Conservation (phyloP, 2,329 filamentous ascomycete genomes). For the Fonsecaea pugnacius region DNA sequence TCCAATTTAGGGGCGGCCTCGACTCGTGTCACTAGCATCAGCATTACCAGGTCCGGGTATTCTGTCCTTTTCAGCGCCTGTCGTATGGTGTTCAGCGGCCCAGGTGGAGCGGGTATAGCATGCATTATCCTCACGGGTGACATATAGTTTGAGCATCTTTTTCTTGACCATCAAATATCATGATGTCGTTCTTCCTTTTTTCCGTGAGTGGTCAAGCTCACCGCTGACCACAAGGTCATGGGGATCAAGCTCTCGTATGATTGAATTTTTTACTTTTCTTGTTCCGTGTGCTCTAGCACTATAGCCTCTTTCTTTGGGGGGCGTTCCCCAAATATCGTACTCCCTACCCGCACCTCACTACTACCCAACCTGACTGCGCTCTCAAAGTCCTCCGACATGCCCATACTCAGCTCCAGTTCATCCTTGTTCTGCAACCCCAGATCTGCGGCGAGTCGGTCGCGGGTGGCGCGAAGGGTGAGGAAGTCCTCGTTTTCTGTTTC, state of each 20-base stretch:
- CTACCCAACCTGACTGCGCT: conserved; percentile 82
- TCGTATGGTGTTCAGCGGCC: background rate
- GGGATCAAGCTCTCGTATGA: background rate
- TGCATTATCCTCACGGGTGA: conserved; percentile 6
- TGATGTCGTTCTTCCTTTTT: background rate
- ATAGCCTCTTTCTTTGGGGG: conserved; percentile 79
- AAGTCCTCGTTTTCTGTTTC: conserved; percentile 95
- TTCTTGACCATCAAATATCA: conserved; percentile 1
- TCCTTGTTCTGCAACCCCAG: conserved; percentile 55
- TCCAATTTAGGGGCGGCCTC: background rate
- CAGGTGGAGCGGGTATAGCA: background rate
- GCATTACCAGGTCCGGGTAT: background rate
- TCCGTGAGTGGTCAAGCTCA: background rate
- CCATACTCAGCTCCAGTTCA: conserved; percentile 91
- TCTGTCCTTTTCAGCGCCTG: background rate
- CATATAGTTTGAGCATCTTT: conserved; percentile 12
- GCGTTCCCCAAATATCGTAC: conserved; percentile 87
- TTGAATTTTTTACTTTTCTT: conserved; percentile 1
- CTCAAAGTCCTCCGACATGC: conserved; percentile 97
- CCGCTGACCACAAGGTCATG: background rate
- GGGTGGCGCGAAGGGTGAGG: conserved; percentile 66
- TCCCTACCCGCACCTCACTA: conserved; percentile 87
- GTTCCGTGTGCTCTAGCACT: conserved; percentile 47
- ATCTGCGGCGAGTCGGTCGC: conserved; percentile 70
- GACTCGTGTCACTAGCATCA: background rate